A percentile compares a stretch with the other conserved stretches of the same genome.
Conservation (phyloP, 306 rosid species). For the Cucurbita ficifolia region DNA sequence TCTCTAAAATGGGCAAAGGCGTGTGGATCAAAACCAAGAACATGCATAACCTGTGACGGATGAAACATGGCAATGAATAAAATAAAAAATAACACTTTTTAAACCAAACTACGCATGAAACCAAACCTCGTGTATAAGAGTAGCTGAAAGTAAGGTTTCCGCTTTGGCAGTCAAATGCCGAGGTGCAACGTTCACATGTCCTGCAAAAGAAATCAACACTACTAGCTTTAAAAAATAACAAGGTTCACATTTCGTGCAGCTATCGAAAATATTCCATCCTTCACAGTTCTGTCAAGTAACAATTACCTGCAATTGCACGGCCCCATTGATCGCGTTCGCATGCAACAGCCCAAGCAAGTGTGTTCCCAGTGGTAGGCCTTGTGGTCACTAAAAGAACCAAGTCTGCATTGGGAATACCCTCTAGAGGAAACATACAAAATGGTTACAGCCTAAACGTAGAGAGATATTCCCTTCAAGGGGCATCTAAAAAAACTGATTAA, state of each 20-base stretch:
- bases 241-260: not conserved
- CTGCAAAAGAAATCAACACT: conserved; percentile 20
- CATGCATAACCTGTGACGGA: conserved; percentile 80
- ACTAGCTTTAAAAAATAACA: not conserved
- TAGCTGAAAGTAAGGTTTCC: conserved; percentile 88
- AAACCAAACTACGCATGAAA: not conserved
- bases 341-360: conserved; percentile 99
- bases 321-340: conserved; percentile 99
- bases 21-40: conserved; percentile 98
- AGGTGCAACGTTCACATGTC: conserved; percentile 98
- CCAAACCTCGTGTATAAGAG: conserved; percentile 84
- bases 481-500: not conserved
- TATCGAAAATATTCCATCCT: not conserved
- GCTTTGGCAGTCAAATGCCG: conserved; percentile 98
- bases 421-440: conserved; percentile 19
- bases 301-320: conserved; percentile 81
- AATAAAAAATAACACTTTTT: not conserved
- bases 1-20: conserved; percentile 98
- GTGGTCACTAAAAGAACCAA: conserved; percentile 94
- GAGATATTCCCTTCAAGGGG: not conserved
- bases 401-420: conserved; percentile 82
- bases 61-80: conserved; percentile 11
- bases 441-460: not conserved
- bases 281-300: not conserved
- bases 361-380: conserved; percentile 91